phyloP scores from a whole-genome alignment of 1,284 basidiomycete genomes.

The Cystobasidiaceae sp. region DNA sequence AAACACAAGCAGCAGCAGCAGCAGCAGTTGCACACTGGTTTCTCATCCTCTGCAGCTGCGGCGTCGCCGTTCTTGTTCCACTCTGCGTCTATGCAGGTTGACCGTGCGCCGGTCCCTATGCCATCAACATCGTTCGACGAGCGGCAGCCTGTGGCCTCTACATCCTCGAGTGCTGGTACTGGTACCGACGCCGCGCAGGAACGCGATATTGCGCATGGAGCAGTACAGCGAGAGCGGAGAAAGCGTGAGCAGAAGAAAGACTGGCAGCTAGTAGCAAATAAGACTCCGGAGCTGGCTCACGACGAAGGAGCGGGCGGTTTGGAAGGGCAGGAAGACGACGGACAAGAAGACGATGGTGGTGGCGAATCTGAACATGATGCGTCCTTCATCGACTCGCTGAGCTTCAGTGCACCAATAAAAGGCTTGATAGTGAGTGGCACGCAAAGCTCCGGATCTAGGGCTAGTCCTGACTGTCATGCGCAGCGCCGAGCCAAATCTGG shows the following conservation, averaged over 20 bases:
- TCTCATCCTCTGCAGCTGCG: background rate
- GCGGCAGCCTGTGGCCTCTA: slow-evolving; percentile 9
- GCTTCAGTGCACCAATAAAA: slow-evolving; percentile 7
- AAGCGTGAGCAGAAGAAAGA: slow-evolving; percentile 17
- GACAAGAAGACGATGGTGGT: slow-evolving; percentile 5
- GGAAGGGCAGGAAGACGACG: background rate
- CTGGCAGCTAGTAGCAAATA: slow-evolving; percentile 14
- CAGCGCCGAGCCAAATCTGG: slow-evolving; percentile 21
- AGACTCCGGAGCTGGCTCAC: background rate
- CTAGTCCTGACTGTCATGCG: background rate
- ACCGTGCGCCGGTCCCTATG: background rate
- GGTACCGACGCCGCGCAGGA: background rate
- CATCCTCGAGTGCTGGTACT: background rate
- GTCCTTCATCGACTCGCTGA: slow-evolving; percentile 14
- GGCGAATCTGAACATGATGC: slow-evolving; percentile 4
- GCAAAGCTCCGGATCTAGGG: too few relatives aligned
- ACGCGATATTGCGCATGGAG: slow-evolving; percentile 26
- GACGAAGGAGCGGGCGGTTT: background rate
- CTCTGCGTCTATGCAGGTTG: slow-evolving; percentile 7
- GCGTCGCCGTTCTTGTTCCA: slow-evolving; percentile 24
- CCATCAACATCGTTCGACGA: background rate
- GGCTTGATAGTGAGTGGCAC: slow-evolving; percentile 4
- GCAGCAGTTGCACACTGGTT: background rate
- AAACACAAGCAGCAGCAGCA: background rate
- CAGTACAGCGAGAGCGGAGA: slow-evolving; percentile 23